These are phyloP conservation scores for Apiospora koreana DNA, from an alignment of 2,329 filamentous ascomycete genomes.

Conservation along the genomic window DNA sequence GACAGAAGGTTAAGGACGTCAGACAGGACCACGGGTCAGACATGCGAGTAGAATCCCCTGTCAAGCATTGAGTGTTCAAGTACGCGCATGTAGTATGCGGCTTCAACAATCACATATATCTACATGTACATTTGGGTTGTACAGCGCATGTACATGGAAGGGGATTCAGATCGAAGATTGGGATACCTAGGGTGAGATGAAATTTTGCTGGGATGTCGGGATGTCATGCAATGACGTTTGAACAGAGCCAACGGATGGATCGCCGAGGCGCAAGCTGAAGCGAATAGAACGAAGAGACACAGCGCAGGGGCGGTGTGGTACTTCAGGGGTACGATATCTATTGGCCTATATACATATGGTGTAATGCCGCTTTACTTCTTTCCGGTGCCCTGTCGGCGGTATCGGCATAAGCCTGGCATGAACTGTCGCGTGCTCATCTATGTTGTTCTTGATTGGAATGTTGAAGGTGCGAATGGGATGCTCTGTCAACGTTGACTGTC, in stretches of 20 bases:
- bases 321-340: not conserved
- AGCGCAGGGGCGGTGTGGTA: not conserved
- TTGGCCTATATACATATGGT: not conserved
- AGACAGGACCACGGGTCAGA: not conserved
- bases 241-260: not conserved
- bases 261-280: not conserved
- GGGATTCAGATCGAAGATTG: not conserved
- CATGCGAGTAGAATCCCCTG: not conserved
- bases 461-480: not conserved
- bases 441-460: not conserved
- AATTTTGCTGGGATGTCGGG: slow-evolving; percentile 3
- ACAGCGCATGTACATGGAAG: not conserved
- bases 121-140: not conserved
- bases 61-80: not conserved
- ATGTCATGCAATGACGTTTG: not conserved
- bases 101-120: not conserved
- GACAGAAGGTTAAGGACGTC: not conserved
- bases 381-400: not conserved
- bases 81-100: not conserved
- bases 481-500: not conserved
- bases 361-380: not conserved
- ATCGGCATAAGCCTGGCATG: not conserved
- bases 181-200: not conserved
- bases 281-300: not conserved
- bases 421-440: slow-evolving; percentile 8